Base-by-base conservation (phyloP, 148 eudicot genomes). In the Cornus florida region DNA sequence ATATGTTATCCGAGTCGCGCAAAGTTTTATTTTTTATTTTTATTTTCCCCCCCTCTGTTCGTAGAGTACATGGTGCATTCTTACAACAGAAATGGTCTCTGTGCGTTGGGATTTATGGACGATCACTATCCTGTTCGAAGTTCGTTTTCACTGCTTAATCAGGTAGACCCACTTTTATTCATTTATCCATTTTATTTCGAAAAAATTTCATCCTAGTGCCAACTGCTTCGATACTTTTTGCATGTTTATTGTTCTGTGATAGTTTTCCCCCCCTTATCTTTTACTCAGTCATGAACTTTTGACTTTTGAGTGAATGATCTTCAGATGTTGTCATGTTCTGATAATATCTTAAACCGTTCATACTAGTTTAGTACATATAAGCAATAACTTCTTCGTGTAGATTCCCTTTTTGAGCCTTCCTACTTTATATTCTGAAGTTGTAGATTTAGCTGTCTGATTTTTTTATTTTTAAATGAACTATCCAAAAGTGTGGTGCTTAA, bases 51-150 rank as follows among this genome's bases (percentile, higher is more conserved):
- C 41, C 31, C 74, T 6, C 70, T 62, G 28, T 72, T 66, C n/a
- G 48, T 85, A 96, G 98, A 96, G 78, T 96, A 97, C 87, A 96
- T 91, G 90, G 98, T 94, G 71, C 99, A 97, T 88, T 89, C 97
- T 6, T 92, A 92, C 84, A 97, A 89, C 69, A 83, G 94, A 82
- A 92, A 90, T 79, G 98, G 99, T 60, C 86, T 96, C 50, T 92
- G 95, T 81, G 95, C 86, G 10, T 71, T 96, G 87, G 99, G 95
- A 46, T 96, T 94, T 78, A 96, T 96, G 98, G 98, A 96, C 83
- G 98, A 96, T 75, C 95, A 93, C 84, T 96, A 96, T 75, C 99
- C 99, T 16, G 97, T 94, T 74, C 89, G 97, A 79, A 96, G 99
- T 83, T 86, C 95, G 69, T 92, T 90, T 82, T 92, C 95, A 68